These are phyloP conservation scores for Solanum lignicaule DNA, from an alignment of 257 asterid species.

Conservation along the genomic window DNA sequence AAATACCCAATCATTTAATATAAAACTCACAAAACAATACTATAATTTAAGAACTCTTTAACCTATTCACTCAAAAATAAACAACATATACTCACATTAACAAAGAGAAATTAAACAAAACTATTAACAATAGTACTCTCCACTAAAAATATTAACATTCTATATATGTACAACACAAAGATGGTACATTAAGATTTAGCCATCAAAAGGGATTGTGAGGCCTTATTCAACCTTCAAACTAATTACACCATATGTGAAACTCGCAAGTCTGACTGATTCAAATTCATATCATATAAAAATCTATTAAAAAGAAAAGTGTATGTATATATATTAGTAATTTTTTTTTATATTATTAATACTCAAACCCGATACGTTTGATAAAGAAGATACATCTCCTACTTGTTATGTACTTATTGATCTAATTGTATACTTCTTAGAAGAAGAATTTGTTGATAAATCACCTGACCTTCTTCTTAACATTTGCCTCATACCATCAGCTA, in stretches of 20 bases:
- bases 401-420: slow-evolving; percentile 39
- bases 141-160: slow-evolving; percentile 9
- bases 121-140: slow-evolving; percentile 3
- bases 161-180: slow-evolving; percentile 23
- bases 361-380: no score
- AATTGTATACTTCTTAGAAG: slow-evolving; percentile 33
- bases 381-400: slow-evolving; percentile 12
- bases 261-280: neutral
- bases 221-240: neutral
- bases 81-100: neutral
- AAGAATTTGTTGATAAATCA: slow-evolving; percentile 5
- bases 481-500: slow-evolving; percentile 88
- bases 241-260: neutral
- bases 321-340: neutral
- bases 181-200: neutral
- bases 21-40: neutral
- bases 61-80: neutral
- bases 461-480: slow-evolving; percentile 63
- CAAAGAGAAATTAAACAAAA: neutral
- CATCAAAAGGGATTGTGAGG: neutral
- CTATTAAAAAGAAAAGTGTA: neutral
- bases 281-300: neutral
- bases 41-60: neutral
- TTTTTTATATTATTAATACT: neutral
- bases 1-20: neutral